These are phyloP conservation scores for Coemansia sp. DNA, from an alignment of 192 early-diverging fungal species.

Conservation along the genomic window DNA sequence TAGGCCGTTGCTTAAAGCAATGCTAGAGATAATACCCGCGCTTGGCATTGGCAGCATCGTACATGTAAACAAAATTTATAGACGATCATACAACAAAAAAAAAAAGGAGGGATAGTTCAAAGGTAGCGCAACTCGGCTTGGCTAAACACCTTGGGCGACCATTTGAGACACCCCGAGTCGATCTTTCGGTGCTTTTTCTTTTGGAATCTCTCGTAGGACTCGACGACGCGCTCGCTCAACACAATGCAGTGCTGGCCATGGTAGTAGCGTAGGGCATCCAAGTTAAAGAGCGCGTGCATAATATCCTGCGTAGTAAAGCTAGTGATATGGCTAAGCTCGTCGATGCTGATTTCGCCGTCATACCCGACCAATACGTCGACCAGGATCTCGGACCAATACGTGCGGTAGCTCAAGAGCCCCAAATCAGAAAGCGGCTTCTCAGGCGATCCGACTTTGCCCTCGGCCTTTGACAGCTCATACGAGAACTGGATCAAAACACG, in stretches of 20 bases:
- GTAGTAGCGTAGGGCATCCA: slow-evolving; percentile 92
- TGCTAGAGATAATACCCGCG: not conserved
- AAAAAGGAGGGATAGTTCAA: slow-evolving; percentile 16
- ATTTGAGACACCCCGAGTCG: slow-evolving; percentile 76
- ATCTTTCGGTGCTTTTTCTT: slow-evolving; percentile 83
- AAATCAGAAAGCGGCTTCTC: slow-evolving; percentile 99
- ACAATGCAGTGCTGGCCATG: slow-evolving; percentile 89
- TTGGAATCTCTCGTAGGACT: slow-evolving; percentile 75
- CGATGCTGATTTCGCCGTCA: slow-evolving; percentile 84
- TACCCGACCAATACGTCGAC: slow-evolving; percentile 74
- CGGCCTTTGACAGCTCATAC: slow-evolving; percentile 95
- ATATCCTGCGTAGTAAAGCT: slow-evolving; percentile 91
- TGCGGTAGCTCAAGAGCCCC: slow-evolving; percentile 91
- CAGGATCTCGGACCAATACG: slow-evolving; percentile 94
- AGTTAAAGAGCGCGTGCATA: slow-evolving; percentile 84
- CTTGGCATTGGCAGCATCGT: not conserved
- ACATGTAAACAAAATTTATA: not conserved
- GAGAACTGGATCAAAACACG: slow-evolving; percentile 93
- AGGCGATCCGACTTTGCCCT: slow-evolving; percentile 92
- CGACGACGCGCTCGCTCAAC: slow-evolving; percentile 83
- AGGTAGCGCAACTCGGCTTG: slow-evolving; percentile 76
- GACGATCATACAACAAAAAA: not conserved
- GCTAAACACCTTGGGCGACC: slow-evolving; percentile 82
- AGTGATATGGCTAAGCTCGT: slow-evolving; percentile 85
- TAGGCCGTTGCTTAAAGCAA: not conserved